Conservation (phyloP, 2,329 filamentous ascomycete genomes). For the Microcyclospora pomicola region DNA sequence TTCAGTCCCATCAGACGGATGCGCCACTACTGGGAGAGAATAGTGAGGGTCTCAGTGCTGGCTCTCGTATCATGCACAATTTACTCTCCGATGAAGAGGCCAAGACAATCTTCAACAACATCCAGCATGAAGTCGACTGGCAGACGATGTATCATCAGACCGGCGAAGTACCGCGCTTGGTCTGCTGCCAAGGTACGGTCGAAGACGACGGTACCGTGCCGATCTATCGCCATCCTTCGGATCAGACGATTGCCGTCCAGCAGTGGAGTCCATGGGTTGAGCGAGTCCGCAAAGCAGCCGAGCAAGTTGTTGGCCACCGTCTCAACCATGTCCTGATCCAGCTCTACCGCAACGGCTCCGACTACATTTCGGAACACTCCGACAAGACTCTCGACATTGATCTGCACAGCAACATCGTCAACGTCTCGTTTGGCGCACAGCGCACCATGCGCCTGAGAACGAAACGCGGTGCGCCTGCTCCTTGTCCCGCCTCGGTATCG, state of each 20-base stretch:
- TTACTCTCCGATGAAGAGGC: conserved; percentile 44
- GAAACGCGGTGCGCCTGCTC: conserved; percentile 41
- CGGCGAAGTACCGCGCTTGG: conserved; percentile 78
- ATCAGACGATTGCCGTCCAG: conserved; percentile 66
- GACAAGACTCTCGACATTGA: conserved; percentile 93
- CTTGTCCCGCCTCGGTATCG: neutral
- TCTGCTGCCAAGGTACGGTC: conserved; percentile 72
- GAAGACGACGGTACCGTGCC: conserved; percentile 67
- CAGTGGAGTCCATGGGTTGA: conserved; percentile 63
- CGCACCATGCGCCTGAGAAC: conserved; percentile 80
- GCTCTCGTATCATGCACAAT: conserved; percentile 60
- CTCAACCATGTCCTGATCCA: conserved; percentile 91
- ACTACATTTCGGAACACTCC: conserved; percentile 92
- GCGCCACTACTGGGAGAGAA: conserved; percentile 15
- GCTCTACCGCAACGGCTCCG: conserved; percentile 73
- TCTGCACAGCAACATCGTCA: conserved; percentile 69
- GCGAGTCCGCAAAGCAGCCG: conserved; percentile 52
- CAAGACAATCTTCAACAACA: conserved; percentile 50
- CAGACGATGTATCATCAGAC: conserved; percentile 85
- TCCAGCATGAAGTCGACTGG: conserved; percentile 70
- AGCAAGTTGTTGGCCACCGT: conserved; percentile 59
- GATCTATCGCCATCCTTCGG: conserved; percentile 87
- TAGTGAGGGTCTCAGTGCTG: conserved; percentile 41
- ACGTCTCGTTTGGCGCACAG: conserved; percentile 84
- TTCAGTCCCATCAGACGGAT: too few species aligned